These are phyloP conservation scores for Teunomyces aglyptinius DNA, from an alignment of 805 yeast species.

Conservation along the genomic window DNA sequence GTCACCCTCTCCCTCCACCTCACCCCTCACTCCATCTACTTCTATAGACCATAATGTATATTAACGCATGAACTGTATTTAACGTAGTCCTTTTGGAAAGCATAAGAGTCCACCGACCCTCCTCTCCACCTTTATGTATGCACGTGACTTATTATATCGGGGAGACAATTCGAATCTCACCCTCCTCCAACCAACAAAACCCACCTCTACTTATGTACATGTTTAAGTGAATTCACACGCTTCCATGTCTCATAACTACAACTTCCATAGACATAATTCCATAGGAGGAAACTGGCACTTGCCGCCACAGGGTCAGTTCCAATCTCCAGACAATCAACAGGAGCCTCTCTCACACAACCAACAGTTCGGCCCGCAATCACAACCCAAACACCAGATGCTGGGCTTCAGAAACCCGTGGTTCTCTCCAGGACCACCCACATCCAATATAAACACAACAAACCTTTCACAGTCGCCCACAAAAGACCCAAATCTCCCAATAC, in stretches of 20 bases:
- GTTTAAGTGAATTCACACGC: background rate
- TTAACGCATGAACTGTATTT: background rate
- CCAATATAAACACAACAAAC: slow-evolving; percentile 9
- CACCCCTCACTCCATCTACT: no score
- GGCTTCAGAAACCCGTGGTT: slow-evolving; percentile 48
- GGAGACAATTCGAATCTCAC: slow-evolving; percentile 1
- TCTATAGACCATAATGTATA: slow-evolving; percentile 4
- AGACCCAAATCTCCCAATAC: slow-evolving; percentile 17
- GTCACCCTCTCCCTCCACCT: no score
- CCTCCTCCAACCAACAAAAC: background rate
- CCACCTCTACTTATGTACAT: background rate
- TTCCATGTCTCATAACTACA: slow-evolving; percentile 32
- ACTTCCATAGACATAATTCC: slow-evolving; percentile 37
- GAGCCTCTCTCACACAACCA: slow-evolving; percentile 5
- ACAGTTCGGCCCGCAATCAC: background rate
- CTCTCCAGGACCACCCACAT: slow-evolving; percentile 20
- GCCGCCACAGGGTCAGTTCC: slow-evolving; percentile 23
- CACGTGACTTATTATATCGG: slow-evolving; percentile 3
- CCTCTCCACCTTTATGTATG: background rate
- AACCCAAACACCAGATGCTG: slow-evolving; percentile 12
- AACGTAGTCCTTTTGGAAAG: background rate
- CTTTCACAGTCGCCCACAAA: slow-evolving; percentile 28
- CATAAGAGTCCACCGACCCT: no score
- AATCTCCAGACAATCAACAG: slow-evolving; percentile 6
- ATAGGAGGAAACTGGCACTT: slow-evolving; percentile 39